A percentile compares a stretch with the other conserved stretches of the same genome.
Conservation (phyloP, 2,329 filamentous ascomycete species). For the Trichoderma asperellum region DNA sequence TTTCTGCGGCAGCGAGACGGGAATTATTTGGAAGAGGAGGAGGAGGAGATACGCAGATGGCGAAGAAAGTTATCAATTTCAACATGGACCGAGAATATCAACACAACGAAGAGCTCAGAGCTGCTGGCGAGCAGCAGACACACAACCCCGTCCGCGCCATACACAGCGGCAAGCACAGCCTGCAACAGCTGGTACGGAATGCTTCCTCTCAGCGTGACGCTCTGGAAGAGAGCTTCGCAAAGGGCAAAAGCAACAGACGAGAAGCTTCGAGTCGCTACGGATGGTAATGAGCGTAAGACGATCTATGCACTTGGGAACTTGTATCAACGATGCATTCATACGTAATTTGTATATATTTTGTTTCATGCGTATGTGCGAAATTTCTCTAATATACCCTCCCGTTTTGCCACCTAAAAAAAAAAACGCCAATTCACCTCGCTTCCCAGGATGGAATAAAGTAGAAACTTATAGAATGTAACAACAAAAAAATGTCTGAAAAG, state of each 20-base stretch:
- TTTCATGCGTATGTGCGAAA: constrained; percentile 4
- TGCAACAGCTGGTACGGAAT: constrained; percentile 84
- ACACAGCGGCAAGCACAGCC: constrained; percentile 80
- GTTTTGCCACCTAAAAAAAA: neutral
- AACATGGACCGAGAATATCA: constrained; percentile 87
- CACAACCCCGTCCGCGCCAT: constrained; percentile 87
- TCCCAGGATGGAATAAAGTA: constrained; percentile 18
- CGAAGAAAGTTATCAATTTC: constrained; percentile 76
- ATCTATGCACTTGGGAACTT: neutral
- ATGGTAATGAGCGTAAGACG: constrained; percentile 55
- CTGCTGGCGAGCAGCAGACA: constrained; percentile 68
- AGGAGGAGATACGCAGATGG: constrained; percentile 45
- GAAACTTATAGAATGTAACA: constrained; percentile 17
- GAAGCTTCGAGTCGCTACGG: constrained; percentile 85
- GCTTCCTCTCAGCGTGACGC: constrained; percentile 83
- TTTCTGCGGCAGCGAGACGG: constrained; percentile 74
- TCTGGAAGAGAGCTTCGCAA: constrained; percentile 88
- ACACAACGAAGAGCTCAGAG: constrained; percentile 77
- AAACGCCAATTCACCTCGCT: constrained; percentile 29
- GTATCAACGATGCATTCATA: neutral
- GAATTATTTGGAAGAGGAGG: constrained; percentile 79
- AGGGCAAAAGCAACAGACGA: constrained; percentile 75
- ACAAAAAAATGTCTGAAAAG: neutral
- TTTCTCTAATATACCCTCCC: neutral
- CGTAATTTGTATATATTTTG: constrained; percentile 18